Evolutionary conservation across 768 basidiomycete species (phyloP).

Genomic region (Mrakia frigida): DNA sequence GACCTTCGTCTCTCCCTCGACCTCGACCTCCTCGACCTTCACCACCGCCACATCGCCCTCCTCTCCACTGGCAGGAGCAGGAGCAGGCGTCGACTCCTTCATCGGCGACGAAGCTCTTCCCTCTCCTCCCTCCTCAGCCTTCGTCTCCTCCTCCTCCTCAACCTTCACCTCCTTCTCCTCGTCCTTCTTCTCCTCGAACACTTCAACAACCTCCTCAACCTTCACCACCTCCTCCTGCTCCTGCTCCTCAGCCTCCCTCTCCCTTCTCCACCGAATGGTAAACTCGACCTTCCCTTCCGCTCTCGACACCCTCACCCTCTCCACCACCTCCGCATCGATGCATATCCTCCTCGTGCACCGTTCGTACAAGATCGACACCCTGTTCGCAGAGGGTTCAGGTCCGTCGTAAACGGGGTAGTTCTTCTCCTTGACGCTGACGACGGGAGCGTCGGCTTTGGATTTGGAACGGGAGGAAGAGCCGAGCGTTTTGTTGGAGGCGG

Average conservation of each 20-base stretch:
- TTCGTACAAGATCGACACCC: slow-evolving; percentile 90
- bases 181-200: background rate
- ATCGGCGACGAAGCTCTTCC: slow-evolving; percentile 24
- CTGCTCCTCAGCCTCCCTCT: background rate
- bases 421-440: slow-evolving; percentile 11
- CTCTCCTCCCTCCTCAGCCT: slow-evolving; percentile 27
- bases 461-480: background rate
- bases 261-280: slow-evolving; percentile 45
- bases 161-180: background rate
- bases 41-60: slow-evolving; percentile 10
- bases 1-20: slow-evolving; percentile 14
- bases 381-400: slow-evolving; percentile 41
- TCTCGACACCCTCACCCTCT: slow-evolving; percentile 71
- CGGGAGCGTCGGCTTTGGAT: too few species aligned
- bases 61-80: background rate
- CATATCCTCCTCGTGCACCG: slow-evolving; percentile 79
- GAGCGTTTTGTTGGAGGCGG: background rate
- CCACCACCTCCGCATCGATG: slow-evolving; percentile 80
- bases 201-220: background rate
- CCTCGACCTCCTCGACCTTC: slow-evolving; percentile 19
- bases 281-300: slow-evolving; percentile 83
- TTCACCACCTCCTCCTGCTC: background rate
- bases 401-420: slow-evolving; percentile 25
- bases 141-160: slow-evolving; percentile 17
- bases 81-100: slow-evolving; percentile 15